phyloP scores from a whole-genome alignment of 441 rosid species.

The Geranium incanum region DNA sequence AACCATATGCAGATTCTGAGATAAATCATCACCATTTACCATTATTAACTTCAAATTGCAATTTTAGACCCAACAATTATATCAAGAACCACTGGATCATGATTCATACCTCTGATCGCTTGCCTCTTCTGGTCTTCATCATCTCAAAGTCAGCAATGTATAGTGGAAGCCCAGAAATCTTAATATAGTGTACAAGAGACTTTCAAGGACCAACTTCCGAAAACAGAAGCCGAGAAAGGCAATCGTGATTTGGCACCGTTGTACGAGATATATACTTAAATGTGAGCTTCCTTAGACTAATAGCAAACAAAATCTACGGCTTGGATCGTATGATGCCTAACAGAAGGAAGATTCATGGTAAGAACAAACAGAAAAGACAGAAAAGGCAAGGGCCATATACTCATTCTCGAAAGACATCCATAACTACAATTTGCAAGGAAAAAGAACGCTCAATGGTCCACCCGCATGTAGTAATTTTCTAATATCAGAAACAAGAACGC shows the following conservation, averaged over 20 bases:
- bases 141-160: conserved; percentile 17
- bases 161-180: conserved; percentile 11
- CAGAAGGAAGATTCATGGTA: conserved; percentile 37
- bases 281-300: conserved; percentile 18
- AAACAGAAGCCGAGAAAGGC: conserved; percentile 15
- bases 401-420: conserved; percentile 32
- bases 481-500: conserved; percentile 19
- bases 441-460: conserved; percentile 28
- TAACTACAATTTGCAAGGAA: conserved; percentile 40
- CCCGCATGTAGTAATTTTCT: conserved; percentile 21
- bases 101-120: conserved; percentile 48
- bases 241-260: conserved; percentile 18
- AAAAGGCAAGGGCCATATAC: conserved; percentile 21
- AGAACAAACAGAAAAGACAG: conserved; percentile 43
- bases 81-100: conserved; percentile 15
- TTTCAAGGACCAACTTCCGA: conserved; percentile 12
- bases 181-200: conserved; percentile 1
- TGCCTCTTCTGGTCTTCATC: conserved; percentile 40
- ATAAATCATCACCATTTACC: conserved; percentile 11
- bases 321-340: conserved; percentile 32
- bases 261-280: conserved; percentile 23
- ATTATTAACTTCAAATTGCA: not conserved
- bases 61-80: not conserved
- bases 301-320: conserved; percentile 16
- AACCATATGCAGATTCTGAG: conserved; percentile 19